These are phyloP conservation scores for Halophytophthora polymorphica DNA, from an alignment of 352 stramenopile species.

Conservation along the genomic window DNA sequence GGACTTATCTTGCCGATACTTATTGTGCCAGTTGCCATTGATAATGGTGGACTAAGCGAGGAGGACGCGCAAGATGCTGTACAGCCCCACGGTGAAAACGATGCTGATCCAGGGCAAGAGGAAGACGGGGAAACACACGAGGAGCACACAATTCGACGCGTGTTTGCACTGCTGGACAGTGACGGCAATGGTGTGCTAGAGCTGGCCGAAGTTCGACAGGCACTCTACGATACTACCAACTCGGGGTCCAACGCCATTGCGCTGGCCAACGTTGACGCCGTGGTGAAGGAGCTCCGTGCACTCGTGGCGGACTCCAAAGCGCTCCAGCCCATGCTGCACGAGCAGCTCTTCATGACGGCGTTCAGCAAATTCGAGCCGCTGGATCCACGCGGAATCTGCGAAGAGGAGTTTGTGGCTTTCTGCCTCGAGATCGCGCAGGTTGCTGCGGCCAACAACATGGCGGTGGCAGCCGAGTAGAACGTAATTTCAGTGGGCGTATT, in stretches of 20 bases:
- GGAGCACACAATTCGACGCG: conserved; percentile 37
- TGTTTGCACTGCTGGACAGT: conserved; percentile 57
- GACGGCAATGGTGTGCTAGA: conserved; percentile 62
- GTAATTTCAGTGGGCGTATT: neutral
- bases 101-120: neutral
- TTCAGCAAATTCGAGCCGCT: conserved; percentile 58
- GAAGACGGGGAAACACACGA: conserved; percentile 32
- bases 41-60: neutral
- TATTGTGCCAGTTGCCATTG: conserved; percentile 1
- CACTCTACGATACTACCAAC: conserved; percentile 31
- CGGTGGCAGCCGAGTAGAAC: conserved; percentile 2
- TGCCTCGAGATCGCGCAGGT: conserved; percentile 61
- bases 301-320: conserved; percentile 46
- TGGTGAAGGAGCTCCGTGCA: conserved; percentile 16
- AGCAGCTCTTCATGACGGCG: conserved; percentile 59
- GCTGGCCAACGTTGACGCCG: neutral
- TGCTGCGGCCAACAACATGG: conserved; percentile 26
- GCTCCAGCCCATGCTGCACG: conserved; percentile 54
- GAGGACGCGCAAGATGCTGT: neutral
- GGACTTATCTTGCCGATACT: conserved; percentile 21
- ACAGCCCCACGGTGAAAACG: neutral
- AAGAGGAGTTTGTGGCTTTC: conserved; percentile 74
- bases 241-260: conserved; percentile 3
- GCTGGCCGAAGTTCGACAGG: conserved; percentile 50
- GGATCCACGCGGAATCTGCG: conserved; percentile 53